phyloP scores from a whole-genome alignment of 1,139 yeast genomes.

The Hyphopichia wangnamkhiaoensis region DNA sequence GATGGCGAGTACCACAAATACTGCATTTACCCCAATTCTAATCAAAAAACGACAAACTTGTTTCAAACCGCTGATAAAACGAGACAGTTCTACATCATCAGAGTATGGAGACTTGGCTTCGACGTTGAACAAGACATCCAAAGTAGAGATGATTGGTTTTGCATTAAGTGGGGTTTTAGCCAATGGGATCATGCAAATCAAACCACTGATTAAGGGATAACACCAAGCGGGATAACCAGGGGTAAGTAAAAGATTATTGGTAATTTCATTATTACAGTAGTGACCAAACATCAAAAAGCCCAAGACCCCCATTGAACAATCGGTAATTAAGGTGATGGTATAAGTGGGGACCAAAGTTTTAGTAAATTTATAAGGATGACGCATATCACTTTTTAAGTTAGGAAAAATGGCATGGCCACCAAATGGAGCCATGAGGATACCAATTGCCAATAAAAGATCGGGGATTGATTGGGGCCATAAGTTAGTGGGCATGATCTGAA shows the following conservation, averaged over 20 bases:
- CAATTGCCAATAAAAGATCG: slow-evolving; percentile 51
- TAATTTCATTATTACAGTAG: slow-evolving; percentile 75
- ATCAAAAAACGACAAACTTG: slow-evolving; percentile 20
- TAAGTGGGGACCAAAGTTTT: slow-evolving; percentile 46
- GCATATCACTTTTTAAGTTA: slow-evolving; percentile 57
- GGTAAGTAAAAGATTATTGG: slow-evolving; percentile 70
- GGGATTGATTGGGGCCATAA: slow-evolving; percentile 44
- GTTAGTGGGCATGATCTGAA: slow-evolving; percentile 46
- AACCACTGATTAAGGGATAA: slow-evolving; percentile 60
- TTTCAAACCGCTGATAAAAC: slow-evolving; percentile 9
- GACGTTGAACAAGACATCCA: slow-evolving; percentile 34
- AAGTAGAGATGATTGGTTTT: slow-evolving; percentile 78
- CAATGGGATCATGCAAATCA: slow-evolving; percentile 80
- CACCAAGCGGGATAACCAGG: slow-evolving; percentile 73
- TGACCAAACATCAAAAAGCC: slow-evolving; percentile 90
- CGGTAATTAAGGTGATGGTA: slow-evolving; percentile 68
- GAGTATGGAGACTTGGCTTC: slow-evolving; percentile 11
- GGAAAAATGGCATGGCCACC: slow-evolving; percentile 68
- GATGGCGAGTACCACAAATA: slow-evolving; percentile 52
- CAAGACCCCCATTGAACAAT: slow-evolving; percentile 71
- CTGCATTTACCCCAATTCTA: slow-evolving; percentile 49
- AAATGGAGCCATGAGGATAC: slow-evolving; percentile 62
- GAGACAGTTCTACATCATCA: background rate
- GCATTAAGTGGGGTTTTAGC: slow-evolving; percentile 89
- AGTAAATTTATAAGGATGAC: slow-evolving; percentile 52